Conservation (phyloP, 2,329 filamentous ascomycete genomes). For the Aureobasidium leucospermi region DNA sequence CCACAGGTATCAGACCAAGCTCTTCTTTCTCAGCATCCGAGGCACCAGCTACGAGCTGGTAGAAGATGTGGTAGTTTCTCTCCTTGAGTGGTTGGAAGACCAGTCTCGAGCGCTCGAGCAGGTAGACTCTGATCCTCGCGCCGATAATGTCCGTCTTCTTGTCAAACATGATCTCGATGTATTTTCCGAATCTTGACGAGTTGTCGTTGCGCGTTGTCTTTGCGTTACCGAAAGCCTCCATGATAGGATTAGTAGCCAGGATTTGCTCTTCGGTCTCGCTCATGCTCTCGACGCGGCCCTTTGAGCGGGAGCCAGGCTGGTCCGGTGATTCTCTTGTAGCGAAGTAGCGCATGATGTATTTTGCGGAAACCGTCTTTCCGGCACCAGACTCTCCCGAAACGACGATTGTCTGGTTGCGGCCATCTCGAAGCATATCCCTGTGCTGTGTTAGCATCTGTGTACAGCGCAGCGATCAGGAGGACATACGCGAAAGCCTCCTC, state of each 20-base stretch:
- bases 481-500: slow-evolving; percentile 95
- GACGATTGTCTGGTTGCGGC: slow-evolving; percentile 94
- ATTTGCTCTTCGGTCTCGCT: slow-evolving; percentile 99
- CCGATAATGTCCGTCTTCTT: slow-evolving; percentile 92
- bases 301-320: slow-evolving; percentile 68
- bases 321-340: slow-evolving; percentile 92
- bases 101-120: slow-evolving; percentile 88
- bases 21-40: slow-evolving; percentile 74
- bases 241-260: slow-evolving; percentile 95
- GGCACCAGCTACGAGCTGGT: slow-evolving; percentile 91
- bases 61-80: slow-evolving; percentile 98
- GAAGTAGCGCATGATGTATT: slow-evolving; percentile 99
- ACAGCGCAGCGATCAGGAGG: neutral
- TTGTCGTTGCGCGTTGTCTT: slow-evolving; percentile 99
- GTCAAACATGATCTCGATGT: slow-evolving; percentile 99
- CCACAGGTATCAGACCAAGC: slow-evolving; percentile 69
- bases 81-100: slow-evolving; percentile 98
- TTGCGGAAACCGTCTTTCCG: slow-evolving; percentile 97
- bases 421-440: slow-evolving; percentile 93
- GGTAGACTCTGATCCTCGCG: slow-evolving; percentile 91
- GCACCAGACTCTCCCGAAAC: slow-evolving; percentile 99
- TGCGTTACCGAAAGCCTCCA: slow-evolving; percentile 99
- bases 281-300: slow-evolving; percentile 71
- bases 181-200: slow-evolving; percentile 97
- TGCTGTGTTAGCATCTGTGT: neutral